These are phyloP conservation scores for Antitrichia curtipendula DNA, from an alignment of 225 moss, liverwort and hornwort genomes.

Conservation along the genomic window DNA sequence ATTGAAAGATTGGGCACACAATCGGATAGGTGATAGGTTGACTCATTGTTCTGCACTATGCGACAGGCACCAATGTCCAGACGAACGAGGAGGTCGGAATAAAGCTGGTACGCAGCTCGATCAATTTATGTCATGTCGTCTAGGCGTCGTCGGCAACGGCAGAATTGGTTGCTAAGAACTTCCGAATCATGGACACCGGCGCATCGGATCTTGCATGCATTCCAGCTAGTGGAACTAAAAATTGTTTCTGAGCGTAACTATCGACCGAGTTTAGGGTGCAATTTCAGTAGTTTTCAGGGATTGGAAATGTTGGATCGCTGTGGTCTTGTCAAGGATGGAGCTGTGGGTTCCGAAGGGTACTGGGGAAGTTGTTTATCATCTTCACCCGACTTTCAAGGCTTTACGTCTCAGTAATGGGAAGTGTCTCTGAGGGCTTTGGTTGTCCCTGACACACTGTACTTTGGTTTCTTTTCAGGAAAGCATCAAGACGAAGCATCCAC, in stretches of 20 bases:
- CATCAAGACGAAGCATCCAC: conserved; percentile 72
- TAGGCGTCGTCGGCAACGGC: background rate
- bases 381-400: background rate
- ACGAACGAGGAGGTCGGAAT: conserved; percentile 94
- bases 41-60: background rate
- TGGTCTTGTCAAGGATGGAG: background rate
- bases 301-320: background rate
- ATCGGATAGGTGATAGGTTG: background rate
- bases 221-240: background rate
- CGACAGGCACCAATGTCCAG: conserved; percentile 73
- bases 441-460: background rate
- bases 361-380: background rate
- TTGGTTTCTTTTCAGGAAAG: conserved; percentile 45
- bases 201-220: background rate
- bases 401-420: background rate
- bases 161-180: background rate
- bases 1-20: background rate
- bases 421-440: background rate
- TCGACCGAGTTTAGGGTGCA: background rate
- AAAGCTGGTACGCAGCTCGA: conserved; percentile 59
- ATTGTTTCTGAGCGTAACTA: background rate
- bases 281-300: background rate
- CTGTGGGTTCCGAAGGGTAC: background rate
- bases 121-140: background rate
- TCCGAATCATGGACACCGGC: background rate